Conservation (phyloP, 306 rosid species). For the Glycine soja region DNA sequence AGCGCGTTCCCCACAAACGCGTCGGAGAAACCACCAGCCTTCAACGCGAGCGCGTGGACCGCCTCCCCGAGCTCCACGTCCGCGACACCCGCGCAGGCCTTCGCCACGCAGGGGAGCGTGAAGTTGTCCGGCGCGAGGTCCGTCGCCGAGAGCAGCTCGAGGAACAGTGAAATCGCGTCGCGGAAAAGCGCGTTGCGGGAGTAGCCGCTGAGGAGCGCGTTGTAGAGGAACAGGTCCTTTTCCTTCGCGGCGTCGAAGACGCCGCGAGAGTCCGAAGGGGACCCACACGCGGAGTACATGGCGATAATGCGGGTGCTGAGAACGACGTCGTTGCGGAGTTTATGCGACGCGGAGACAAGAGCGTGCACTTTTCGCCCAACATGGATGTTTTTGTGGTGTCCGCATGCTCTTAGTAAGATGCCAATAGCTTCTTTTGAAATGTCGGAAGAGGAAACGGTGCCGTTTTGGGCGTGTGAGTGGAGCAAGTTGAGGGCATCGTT, state of each 20-base stretch:
- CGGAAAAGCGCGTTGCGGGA: slow-evolving; percentile 61
- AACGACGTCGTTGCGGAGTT: slow-evolving; percentile 60
- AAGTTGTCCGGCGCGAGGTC: slow-evolving; percentile 73
- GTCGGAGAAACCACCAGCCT: slow-evolving; percentile 60
- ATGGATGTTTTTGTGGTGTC: slow-evolving; percentile 55
- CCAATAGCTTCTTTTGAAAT: slow-evolving; percentile 46
- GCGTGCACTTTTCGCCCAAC: slow-evolving; percentile 66
- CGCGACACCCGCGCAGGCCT: slow-evolving; percentile 65
- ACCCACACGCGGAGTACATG: slow-evolving; percentile 76
- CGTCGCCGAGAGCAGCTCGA: slow-evolving; percentile 55
- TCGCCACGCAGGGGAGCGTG: slow-evolving; percentile 73
- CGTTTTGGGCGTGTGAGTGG: slow-evolving; percentile 44
- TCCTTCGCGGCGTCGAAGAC: slow-evolving; percentile 57
- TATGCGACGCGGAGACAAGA: slow-evolving; percentile 53
- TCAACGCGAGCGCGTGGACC: slow-evolving; percentile 73
- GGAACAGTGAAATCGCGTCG: slow-evolving; percentile 55
- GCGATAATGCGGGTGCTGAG: slow-evolving; percentile 73
- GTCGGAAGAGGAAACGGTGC: slow-evolving; percentile 38
- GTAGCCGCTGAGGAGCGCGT: slow-evolving; percentile 64
- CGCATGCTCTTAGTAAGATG: slow-evolving; percentile 64
- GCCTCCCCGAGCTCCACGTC: slow-evolving; percentile 58
- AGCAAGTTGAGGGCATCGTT: slow-evolving; percentile 60
- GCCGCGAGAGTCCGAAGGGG: slow-evolving; percentile 60
- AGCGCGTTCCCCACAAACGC: slow-evolving; percentile 78
- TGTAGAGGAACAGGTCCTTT: slow-evolving; percentile 56